Conservation (phyloP, 345 rosid species). For the Orychophragmus violaceus region DNA sequence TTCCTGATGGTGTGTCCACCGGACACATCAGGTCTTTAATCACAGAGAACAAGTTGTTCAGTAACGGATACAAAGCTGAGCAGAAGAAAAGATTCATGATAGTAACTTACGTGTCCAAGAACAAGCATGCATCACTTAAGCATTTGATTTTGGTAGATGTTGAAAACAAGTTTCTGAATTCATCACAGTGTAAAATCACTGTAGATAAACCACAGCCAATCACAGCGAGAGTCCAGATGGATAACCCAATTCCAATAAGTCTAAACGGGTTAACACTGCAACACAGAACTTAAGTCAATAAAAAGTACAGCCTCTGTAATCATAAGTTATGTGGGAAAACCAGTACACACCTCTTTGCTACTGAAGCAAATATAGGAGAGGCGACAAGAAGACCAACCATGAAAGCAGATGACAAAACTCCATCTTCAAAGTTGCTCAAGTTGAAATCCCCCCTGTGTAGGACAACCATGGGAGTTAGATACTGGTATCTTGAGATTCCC, state of each 20-base stretch:
- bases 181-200: slow-evolving; percentile 75
- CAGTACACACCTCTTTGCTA: slow-evolving; percentile 72
- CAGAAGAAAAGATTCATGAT: not conserved
- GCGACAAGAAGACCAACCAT: slow-evolving; percentile 95
- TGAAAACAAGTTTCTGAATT: slow-evolving; percentile 65
- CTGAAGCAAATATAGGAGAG: slow-evolving; percentile 87
- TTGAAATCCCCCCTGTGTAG: slow-evolving; percentile 66
- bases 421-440: slow-evolving; percentile 85
- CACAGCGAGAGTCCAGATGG: slow-evolving; percentile 80
- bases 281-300: not conserved
- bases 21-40: slow-evolving; percentile 64
- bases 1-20: slow-evolving; percentile 78
- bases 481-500: too few relatives aligned
- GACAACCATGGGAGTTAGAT: slow-evolving; percentile 6
- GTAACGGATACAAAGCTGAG: not conserved
- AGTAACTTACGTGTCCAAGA: slow-evolving; percentile 72
- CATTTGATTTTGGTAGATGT: slow-evolving; percentile 66
- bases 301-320: not conserved
- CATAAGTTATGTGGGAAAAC: not conserved
- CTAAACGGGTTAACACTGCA: slow-evolving; percentile 87
- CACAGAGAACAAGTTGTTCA: slow-evolving; percentile 8
- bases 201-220: slow-evolving; percentile 84
- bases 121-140: slow-evolving; percentile 90
- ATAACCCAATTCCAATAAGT: slow-evolving; percentile 87
- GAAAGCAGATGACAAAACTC: slow-evolving; percentile 86